A percentile compares a stretch with the other conserved stretches of the same genome.
phyloP scores from a whole-genome alignment of 108 stramenopile genomes.

The Epithemia pelagica region DNA sequence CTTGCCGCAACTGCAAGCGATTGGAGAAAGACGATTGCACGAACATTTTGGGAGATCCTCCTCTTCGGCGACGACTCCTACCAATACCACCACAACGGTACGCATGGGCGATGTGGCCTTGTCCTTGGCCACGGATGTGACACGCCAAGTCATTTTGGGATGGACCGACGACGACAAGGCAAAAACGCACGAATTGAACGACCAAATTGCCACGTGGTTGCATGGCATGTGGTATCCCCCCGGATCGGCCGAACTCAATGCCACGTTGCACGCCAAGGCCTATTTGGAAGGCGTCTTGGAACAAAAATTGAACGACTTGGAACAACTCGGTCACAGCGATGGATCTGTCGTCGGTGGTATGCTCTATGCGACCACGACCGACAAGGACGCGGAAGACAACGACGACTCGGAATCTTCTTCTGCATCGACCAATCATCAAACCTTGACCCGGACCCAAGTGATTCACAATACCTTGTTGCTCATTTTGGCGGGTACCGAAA shows the following conservation, averaged over 20 bases:
- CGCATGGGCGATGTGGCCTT: background rate
- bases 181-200: background rate
- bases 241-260: background rate
- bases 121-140: background rate
- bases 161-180: background rate
- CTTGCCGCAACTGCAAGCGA: background rate
- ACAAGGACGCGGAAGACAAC: constrained; percentile 3
- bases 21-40: background rate
- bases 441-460: constrained; percentile 21
- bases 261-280: constrained; percentile 12
- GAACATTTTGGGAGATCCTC: background rate
- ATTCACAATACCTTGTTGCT: constrained; percentile 38
- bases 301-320: constrained; percentile 28
- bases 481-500: constrained; percentile 44
- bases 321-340: constrained; percentile 29
- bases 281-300: constrained; percentile 27
- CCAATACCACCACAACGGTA: background rate
- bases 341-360: constrained; percentile 41
- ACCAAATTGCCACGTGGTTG: background rate
- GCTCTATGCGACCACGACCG: constrained; percentile 20
- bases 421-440: background rate
- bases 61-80: background rate
- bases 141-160: background rate
- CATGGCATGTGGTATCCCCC: background rate
- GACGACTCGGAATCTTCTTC: background rate